These are phyloP conservation scores for Dalbergia cultrata DNA, from an alignment of 306 rosid genomes.

Conservation along the genomic window DNA sequence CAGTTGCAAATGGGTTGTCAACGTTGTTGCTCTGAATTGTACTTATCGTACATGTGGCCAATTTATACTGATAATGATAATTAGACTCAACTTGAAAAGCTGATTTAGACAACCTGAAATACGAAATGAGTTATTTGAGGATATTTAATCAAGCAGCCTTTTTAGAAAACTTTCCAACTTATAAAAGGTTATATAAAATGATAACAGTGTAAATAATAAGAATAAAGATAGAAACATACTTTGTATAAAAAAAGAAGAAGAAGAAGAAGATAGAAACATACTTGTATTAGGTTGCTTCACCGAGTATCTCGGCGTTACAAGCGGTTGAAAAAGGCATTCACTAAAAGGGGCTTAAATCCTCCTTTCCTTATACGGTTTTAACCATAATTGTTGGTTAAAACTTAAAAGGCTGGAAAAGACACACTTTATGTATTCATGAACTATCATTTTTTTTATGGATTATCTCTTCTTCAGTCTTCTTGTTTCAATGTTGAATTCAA, in stretches of 20 bases:
- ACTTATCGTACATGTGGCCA: conserved; percentile 52
- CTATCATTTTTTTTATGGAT: too few relatives aligned
- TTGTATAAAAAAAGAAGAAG: too few relatives aligned
- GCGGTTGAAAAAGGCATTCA: background rate
- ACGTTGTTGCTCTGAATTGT: conserved; percentile 44
- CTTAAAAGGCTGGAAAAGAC: too few relatives aligned
- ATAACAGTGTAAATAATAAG: background rate
- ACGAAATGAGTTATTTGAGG: conserved; percentile 2
- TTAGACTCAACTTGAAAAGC: conserved; percentile 36
- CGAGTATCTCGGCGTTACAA: too few relatives aligned
- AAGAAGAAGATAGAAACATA: background rate
- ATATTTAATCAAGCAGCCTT: conserved; percentile 8
- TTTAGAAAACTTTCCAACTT: background rate
- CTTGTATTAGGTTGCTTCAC: too few relatives aligned
- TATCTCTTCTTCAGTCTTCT: too few relatives aligned
- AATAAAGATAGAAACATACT: background rate
- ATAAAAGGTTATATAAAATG: background rate
- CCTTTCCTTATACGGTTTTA: too few relatives aligned
- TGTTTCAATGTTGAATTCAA: background rate
- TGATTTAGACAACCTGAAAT: conserved; percentile 37
- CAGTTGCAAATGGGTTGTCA: conserved; percentile 40
- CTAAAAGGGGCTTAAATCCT: too few relatives aligned
- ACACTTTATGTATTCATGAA: too few relatives aligned
- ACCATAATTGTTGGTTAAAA: too few relatives aligned
- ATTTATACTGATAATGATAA: conserved; percentile 37